These are phyloP conservation scores for Candida anglica DNA, from an alignment of 805 yeast species.

Conservation along the genomic window DNA sequence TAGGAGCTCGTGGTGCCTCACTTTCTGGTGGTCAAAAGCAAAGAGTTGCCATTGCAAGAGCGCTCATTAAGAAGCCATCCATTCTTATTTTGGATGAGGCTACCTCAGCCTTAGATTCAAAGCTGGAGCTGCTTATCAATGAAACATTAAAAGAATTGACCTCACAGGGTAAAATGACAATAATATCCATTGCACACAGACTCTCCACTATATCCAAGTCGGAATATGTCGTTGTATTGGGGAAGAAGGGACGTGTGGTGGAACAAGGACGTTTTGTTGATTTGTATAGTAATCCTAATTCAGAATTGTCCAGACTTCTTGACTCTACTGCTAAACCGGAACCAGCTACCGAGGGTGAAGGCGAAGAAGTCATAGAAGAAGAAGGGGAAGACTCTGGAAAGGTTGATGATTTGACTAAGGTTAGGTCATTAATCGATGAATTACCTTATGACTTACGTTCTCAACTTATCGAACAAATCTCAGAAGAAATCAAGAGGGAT, in stretches of 20 bases:
- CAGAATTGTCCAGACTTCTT: slow-evolving; percentile 37
- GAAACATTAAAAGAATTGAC: slow-evolving; percentile 38
- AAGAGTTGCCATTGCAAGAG: slow-evolving; percentile 72
- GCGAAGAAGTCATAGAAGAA: slow-evolving; percentile 14
- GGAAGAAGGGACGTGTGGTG: slow-evolving; percentile 37
- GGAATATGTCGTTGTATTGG: slow-evolving; percentile 39
- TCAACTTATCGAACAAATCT: slow-evolving; percentile 24
- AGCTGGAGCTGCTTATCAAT: slow-evolving; percentile 43
- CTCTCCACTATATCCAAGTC: slow-evolving; percentile 43
- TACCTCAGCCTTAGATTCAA: slow-evolving; percentile 57
- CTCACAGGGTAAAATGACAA: slow-evolving; percentile 36
- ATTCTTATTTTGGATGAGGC: slow-evolving; percentile 67
- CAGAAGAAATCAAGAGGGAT: slow-evolving; percentile 10
- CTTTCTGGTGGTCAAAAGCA: slow-evolving; percentile 78
- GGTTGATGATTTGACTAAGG: slow-evolving; percentile 16
- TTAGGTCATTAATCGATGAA: slow-evolving; percentile 31
- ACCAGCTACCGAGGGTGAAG: slow-evolving; percentile 4
- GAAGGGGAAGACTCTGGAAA: slow-evolving; percentile 16
- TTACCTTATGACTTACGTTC: slow-evolving; percentile 29
- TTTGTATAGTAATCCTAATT: slow-evolving; percentile 35
- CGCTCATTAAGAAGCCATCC: slow-evolving; percentile 62
- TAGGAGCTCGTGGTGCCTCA: slow-evolving; percentile 54
- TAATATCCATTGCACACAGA: slow-evolving; percentile 42
- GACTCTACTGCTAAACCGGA: slow-evolving; percentile 24
- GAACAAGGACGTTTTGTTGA: slow-evolving; percentile 38